Conservation (phyloP, 2,329 filamentous ascomycete genomes). For the Sporothrix curviconia region DNA sequence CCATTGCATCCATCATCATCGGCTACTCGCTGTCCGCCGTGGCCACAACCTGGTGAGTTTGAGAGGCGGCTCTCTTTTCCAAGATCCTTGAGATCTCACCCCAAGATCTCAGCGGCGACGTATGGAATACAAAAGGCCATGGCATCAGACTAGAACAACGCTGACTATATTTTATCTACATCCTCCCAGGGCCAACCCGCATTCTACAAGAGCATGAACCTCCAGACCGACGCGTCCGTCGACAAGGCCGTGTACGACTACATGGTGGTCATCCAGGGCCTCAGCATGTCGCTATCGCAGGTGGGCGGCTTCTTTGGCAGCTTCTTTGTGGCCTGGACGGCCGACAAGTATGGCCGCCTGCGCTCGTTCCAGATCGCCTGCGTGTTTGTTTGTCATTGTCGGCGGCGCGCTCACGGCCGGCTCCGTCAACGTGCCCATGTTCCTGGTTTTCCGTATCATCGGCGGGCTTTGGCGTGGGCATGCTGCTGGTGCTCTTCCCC, state of each 20-base stretch:
- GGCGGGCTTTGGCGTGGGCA: conserved; percentile 7
- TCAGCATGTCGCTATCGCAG: conserved; percentile 6
- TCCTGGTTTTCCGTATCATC: not conserved
- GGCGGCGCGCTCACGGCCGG: conserved; percentile 1
- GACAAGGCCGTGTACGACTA: conserved; percentile 3
- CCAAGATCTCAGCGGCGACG: no score
- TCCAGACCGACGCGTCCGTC: not conserved
- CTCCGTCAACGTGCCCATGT: conserved; percentile 1
- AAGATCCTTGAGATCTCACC: no score
- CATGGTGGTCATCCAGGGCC: not conserved
- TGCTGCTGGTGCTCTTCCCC: conserved; percentile 7
- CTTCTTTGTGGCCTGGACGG: conserved; percentile 2
- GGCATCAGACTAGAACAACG: no score
- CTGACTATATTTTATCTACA: not conserved
- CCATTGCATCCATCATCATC: conserved; percentile 5
- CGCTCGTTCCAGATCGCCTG: conserved; percentile 7
- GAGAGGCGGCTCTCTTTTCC: no score
- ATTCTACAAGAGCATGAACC: not conserved
- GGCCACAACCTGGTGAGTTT: not conserved
- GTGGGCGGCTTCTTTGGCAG: conserved; percentile 2
- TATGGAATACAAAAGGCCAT: no score
- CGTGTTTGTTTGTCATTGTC: not conserved
- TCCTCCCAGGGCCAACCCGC: not conserved
- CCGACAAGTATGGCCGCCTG: not conserved
- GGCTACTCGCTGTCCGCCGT: conserved; percentile 7